Base-by-base conservation (phyloP, 495 filamentous ascomycete species). In the Parathielavia hyrcaniae region DNA sequence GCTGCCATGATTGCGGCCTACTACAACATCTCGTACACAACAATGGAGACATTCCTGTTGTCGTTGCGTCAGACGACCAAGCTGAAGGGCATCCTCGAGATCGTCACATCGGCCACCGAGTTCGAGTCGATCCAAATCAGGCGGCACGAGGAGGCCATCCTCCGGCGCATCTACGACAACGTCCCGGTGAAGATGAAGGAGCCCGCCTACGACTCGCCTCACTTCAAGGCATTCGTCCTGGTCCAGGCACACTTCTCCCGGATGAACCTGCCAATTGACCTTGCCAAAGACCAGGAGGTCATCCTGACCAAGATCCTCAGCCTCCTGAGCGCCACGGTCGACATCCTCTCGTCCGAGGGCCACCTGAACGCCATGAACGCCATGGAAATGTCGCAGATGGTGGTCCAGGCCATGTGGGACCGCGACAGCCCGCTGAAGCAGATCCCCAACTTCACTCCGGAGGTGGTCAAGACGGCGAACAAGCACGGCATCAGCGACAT, bases 311-410 rank as follows among this genome's bases (percentile, higher is more conserved):
- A 92, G 69, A 81, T 96, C 11, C 76, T 97, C 47, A 90, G 89
- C 66, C 78, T 99, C 9, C 79, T 99, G 52, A 92, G 88, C 70
- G 93, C 93, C 32, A 87, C 82, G 66, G 93, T 97, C 14, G 93
- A 99, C 68, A 90, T 99, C 13, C 82, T 99, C 46, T 95, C 90
- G 10, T 97, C 92, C 7, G 91, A 97, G 55, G 95, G 92, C 48
- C 91, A 97, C 59, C 73, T 97, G 50, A 99, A 97, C 67, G 92
- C 93, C 55, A 93, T 96, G 85, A 89, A 85, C 64, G 93, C 95
- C 26, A 99, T 99, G 93, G 93, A 99, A 72, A 88, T 99, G 85
- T 95, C 90, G 22, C 93, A 99, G 72, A 99, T 99, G 93, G 88
- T 92, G 55, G 91, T 99, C 19, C 93, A 99, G 72, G 91, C 89